Evolutionary conservation across 257 asterid genomes (phyloP).

Genomic region (Mitragyna speciosa): DNA sequence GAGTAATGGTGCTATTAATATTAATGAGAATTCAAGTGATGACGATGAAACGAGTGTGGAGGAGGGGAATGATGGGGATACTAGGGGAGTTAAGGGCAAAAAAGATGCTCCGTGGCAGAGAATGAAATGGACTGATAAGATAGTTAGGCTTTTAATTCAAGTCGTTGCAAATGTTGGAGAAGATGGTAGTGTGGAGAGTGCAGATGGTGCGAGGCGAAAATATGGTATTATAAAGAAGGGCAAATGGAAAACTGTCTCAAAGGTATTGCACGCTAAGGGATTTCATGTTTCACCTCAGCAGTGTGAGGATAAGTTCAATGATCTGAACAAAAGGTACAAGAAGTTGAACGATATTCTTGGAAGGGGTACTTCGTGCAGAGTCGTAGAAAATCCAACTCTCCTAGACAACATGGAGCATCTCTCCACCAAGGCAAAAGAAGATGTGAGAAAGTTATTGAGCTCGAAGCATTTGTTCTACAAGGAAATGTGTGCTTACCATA

Average conservation of each 20-base stretch:
- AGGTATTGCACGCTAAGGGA: conserved; percentile 52
- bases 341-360: conserved; percentile 59
- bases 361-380: conserved; percentile 52
- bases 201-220: conserved; percentile 37
- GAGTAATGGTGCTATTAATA: conserved; percentile 12
- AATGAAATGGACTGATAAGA: conserved; percentile 58
- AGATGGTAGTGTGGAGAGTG: conserved; percentile 40
- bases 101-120: conserved; percentile 56
- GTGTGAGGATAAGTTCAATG: conserved; percentile 62
- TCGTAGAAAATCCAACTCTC: conserved; percentile 51
- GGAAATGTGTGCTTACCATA: conserved; percentile 68
- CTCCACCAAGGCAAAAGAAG: conserved; percentile 49
- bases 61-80: conserved; percentile 28
- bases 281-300: conserved; percentile 62
- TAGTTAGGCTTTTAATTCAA: conserved; percentile 52
- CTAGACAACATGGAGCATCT: conserved; percentile 47
- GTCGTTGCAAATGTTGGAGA: conserved; percentile 56
- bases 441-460: conserved; percentile 46
- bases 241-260: conserved; percentile 60
- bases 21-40: conserved; percentile 27
- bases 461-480: conserved; percentile 58
- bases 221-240: conserved; percentile 47
- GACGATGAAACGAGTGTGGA: conserved; percentile 40
- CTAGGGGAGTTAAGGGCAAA: conserved; percentile 29
- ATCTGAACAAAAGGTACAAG: conserved; percentile 57